Evolutionary conservation across 129 eudicot genomes (phyloP), one percentile per base, ranked within the genome.

Genomic region (Erigeron canadensis): DNA sequence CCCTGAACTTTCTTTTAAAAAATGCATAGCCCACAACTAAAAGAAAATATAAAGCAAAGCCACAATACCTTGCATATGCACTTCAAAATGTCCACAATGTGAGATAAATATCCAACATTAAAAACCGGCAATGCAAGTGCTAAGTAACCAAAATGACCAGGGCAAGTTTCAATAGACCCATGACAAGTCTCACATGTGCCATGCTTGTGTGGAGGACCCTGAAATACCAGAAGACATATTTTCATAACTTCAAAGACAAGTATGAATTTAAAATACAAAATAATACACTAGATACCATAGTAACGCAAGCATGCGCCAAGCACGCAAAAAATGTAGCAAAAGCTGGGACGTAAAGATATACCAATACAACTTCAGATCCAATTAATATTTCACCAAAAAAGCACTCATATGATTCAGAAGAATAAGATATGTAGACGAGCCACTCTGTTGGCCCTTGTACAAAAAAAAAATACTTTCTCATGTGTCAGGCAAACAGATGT

Each of bases 11-110:
- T 28, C 34, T 28, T 28, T 28, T 28, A 28, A 28, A 28, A 28
- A 28, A 28, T 28, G 34, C 34, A 0, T 28, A 28, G 34, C 34
- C 34, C 34, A 28, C 1, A 28, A 28, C 34, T 28, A 28, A 28
- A 28, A 28, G 34, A 2, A 28, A 28, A 28, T 56, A 17, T 5
- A 56, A 56, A 56, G 11, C 12, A 56, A 38, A 74, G 71, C 34
- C 39, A 44, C 22, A 45, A 7, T 86, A 94, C 97, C 97, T 93
- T 93, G 95, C 98, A 93, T 41, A 93, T 93, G 81, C 95, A 87
- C 83, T 89, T 93, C 85, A 93, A 78, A 80, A 93, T 86, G 67
- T 89, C 95, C 23, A 89, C 85, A 22, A 89, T 82, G 44, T 89
- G 87, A 66, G 82, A 54, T n/a, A 93, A 65, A 72, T 79, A 93